Base-by-base conservation (phyloP, 768 basidiomycete genomes). In the Steccherinum ochraceum region DNA sequence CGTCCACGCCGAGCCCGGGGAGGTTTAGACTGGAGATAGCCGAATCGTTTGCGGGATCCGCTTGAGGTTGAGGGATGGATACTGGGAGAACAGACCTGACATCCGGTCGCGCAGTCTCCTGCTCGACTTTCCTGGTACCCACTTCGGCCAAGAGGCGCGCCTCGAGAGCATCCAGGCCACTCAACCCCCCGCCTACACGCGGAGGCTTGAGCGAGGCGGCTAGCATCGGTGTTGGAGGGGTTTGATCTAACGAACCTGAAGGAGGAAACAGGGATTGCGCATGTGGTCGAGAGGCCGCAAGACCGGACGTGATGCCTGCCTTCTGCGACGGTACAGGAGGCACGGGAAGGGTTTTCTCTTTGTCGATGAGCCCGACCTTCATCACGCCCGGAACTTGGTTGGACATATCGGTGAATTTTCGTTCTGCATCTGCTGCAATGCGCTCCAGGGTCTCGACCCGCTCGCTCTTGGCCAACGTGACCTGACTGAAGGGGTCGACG, bases 81-180 rank as follows among this genome's bases (percentile, higher is more conserved):
- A 72, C 75, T 10, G 41, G 41, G 48, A 74, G 56, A 40, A 73
- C 61, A 26, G 61, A 55, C 41, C 71, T 64, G 5, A 72, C 68
- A 39, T 74, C 69, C 0, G 70, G 67, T 11, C 62, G 60, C 40
- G 56, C 52, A 23, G n/a, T 43, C 2, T 49, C 41, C 16, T 50
- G 54, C n/a, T 70, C 66, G 0, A 63, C 54, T 59, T 68, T 73
- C 46, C 81, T 73, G 18, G 87, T 89, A 23, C 88, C 88, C 5
- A 90, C 87, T 58, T 89, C 81, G 0, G 79, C 81, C 0, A 85
- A 65, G 3, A 91, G 68, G 47, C 81, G 71, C 45, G 79, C 72
- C 61, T 91, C 88, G 5, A 91, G 67, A 2, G 82, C 87, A 55
- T 91, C 87, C 2, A 91, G 67, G 7, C 87, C 87, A 46, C 72